These are phyloP conservation scores for Penicillium sclerotigenum DNA, from an alignment of 2,329 filamentous ascomycete species.

Conservation along the genomic window DNA sequence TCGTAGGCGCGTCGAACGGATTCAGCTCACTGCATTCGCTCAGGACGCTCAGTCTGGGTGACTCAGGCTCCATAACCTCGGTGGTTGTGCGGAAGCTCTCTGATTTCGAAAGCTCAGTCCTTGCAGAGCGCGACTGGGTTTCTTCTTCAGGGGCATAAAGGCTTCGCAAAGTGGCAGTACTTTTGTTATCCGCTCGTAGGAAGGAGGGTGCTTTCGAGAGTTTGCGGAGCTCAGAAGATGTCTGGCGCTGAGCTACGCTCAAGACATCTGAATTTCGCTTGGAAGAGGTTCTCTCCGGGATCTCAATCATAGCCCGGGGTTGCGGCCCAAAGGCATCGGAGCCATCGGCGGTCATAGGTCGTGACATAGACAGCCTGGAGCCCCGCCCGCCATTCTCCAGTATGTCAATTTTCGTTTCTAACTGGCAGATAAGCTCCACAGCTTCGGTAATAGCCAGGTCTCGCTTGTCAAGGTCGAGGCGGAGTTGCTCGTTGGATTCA, in stretches of 20 bases:
- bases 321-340: slow-evolving; percentile 30
- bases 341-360: slow-evolving; percentile 26
- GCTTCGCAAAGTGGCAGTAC: slow-evolving; percentile 40
- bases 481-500: slow-evolving; percentile 39
- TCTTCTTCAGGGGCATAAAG: slow-evolving; percentile 33
- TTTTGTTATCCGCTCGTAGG: slow-evolving; percentile 35
- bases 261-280: slow-evolving; percentile 25
- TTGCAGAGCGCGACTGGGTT: slow-evolving; percentile 25
- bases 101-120: slow-evolving; percentile 33
- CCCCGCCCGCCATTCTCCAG: slow-evolving; percentile 24
- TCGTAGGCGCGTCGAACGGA: slow-evolving; percentile 28
- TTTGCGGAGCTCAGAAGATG: slow-evolving; percentile 25
- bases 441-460: slow-evolving; percentile 44
- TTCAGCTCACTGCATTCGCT: slow-evolving; percentile 46
- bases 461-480: slow-evolving; percentile 39
- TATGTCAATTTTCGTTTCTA: slow-evolving; percentile 41
- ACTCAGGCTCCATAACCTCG: slow-evolving; percentile 35
- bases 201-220: slow-evolving; percentile 41
- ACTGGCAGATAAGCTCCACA: slow-evolving; percentile 43
- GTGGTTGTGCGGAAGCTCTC: slow-evolving; percentile 38
- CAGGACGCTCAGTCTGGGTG: slow-evolving; percentile 43
- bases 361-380: slow-evolving; percentile 27
- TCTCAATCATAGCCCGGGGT: slow-evolving; percentile 28
- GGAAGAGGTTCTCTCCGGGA: slow-evolving; percentile 42
- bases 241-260: slow-evolving; percentile 12